Evolutionary conservation across 179 eudicot species (phyloP).

Genomic region (Spinacia oleracea): DNA sequence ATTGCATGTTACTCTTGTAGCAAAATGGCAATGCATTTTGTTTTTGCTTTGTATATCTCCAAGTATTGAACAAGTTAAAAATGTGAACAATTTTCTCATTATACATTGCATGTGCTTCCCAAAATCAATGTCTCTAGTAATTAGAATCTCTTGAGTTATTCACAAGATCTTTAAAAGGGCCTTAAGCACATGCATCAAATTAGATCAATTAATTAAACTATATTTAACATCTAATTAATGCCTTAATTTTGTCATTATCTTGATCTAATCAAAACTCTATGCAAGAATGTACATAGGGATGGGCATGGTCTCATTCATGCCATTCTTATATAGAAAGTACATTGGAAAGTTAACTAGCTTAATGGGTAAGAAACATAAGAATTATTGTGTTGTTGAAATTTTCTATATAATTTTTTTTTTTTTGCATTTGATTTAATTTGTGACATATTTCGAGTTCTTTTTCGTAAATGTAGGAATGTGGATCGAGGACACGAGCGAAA

Average conservation of each 20-base stretch:
- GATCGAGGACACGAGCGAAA: no score
- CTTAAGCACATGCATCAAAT: slow-evolving; percentile 29
- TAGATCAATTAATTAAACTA: background rate
- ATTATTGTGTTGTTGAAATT: no score
- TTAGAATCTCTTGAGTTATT: slow-evolving; percentile 27
- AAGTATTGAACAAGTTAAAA: background rate
- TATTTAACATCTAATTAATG: background rate
- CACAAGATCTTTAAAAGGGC: background rate
- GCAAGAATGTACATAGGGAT: background rate
- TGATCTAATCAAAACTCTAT: background rate
- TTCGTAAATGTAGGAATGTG: no score
- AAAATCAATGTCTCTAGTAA: slow-evolving; percentile 27
- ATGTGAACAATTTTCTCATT: background rate
- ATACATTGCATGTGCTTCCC: slow-evolving; percentile 34
- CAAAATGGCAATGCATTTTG: background rate
- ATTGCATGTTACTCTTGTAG: slow-evolving; percentile 30
- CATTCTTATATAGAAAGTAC: background rate
- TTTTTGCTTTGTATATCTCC: background rate
- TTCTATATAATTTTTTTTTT: no score
- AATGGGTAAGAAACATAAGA: no score
- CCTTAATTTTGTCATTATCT: slow-evolving; percentile 6
- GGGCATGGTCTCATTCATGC: background rate
- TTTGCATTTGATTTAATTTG: no score
- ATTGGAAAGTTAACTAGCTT: no score
- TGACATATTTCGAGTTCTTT: no score